A percentile compares a stretch with the other conserved stretches of the same genome.
phyloP scores from a whole-genome alignment of 129 eudicot genomes.

The Arctium minus region DNA sequence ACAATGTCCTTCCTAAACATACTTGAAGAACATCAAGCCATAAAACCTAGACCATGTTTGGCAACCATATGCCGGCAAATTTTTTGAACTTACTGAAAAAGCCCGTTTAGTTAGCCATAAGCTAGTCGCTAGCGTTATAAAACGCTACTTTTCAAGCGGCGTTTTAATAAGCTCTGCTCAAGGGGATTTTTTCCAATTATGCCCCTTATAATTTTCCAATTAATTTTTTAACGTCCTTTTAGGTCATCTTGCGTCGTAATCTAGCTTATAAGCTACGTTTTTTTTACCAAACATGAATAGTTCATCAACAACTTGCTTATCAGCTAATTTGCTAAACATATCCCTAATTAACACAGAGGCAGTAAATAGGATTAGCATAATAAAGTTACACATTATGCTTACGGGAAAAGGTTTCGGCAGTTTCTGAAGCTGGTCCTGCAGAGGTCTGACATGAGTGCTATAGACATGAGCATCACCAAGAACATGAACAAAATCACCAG shows the following conservation, averaged over 20 bases:
- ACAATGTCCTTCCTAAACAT: not conserved
- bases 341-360: not conserved
- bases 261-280: no score
- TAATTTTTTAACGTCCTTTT: no score
- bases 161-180: not conserved
- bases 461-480: slow-evolving; percentile 95
- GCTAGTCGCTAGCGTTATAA: not conserved
- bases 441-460: slow-evolving; percentile 68
- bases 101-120: not conserved
- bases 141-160: not conserved
- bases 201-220: not conserved
- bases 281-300: no score
- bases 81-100: not conserved
- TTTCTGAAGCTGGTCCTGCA: slow-evolving; percentile 83
- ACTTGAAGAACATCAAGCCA: no score
- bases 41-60: not conserved
- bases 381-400: slow-evolving; percentile 21
- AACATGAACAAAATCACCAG: slow-evolving; percentile 85
- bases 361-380: not conserved
- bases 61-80: not conserved
- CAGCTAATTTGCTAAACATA: not conserved
- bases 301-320: not conserved
- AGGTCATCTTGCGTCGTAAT: no score
- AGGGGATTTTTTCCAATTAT: not conserved
- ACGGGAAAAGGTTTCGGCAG: slow-evolving; percentile 90